Evolutionary conservation across 352 stramenopile genomes (phyloP), one percentile per base, ranked within the genome.

Genomic region (Phytophthora fragariae): DNA sequence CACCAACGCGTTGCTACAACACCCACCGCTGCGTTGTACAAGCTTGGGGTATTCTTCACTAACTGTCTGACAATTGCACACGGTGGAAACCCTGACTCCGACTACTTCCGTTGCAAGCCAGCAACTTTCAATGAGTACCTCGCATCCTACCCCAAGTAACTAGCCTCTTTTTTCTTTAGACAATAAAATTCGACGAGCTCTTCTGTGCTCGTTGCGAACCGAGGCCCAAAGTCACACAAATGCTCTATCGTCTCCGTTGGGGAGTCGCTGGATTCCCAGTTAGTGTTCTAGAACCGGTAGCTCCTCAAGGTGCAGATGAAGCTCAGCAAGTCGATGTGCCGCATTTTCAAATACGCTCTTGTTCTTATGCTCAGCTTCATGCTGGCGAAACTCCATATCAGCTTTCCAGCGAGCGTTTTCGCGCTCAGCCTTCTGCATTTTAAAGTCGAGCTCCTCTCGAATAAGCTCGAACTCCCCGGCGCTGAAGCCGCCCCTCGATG

Each of bases 81-180:
- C 5, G 65, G 65, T 29, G 50, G 65, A 47, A 72, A 62, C 58
- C 68, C 11, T 29, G 68, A 64, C 58, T 67, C 57, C 0, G 60
- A 19, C 1, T 68, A 67, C 31, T 72, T 68, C 9, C 4, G 21
- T 11, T 72, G 57, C n/a, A 53, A 56, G 12, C 39, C 65, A 27
- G 52, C 49, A 10, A 53, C 56, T 7, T 67, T 67, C 49, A 14
- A 72, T 4, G 50, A 62, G 15, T 72, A 70, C 14, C 14, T 49
- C 37, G 37, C 4, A 44, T 14, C 37, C 37, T 44, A 44, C 37
- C 8, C 37, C 37, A 44, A 44, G 5, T 44, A 15, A 44, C 37
- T 44, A 44, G 41, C 41, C 12, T 49, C 14, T 49, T 49, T 49
- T 49, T 49, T 49, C 41, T n/a, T n/a, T 14, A 19, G 14, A 49